Base-by-base conservation (phyloP, 352 stramenopile genomes). In the Globisporangium radiosum region DNA sequence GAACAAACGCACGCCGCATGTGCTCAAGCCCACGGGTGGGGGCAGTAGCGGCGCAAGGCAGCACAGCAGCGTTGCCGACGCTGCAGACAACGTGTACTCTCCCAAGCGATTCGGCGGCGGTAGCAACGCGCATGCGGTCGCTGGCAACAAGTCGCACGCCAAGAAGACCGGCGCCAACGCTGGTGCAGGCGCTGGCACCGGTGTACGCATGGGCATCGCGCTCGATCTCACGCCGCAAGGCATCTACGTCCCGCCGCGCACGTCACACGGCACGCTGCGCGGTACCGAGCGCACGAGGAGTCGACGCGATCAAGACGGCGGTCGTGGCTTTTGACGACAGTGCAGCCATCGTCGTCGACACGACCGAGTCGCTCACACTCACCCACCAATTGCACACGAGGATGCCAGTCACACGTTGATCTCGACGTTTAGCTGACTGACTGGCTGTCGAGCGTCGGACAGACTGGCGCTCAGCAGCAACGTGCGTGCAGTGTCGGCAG, bases 261-360 rank as follows among this genome's bases (percentile, higher is more conserved):
- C 74, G 17, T 83, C 74, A 19, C 71, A 83, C 48, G 70, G 64
- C 60, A 69, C 69, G 49, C 59, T 75, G 47, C 69, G 71, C 38
- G 65, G 60, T 17, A 38, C n/a, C 37, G 49, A 47, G 1, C n/a
- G 39, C 25, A 47, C 19, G 11, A 52, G 45, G 44, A 49, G 43
- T 13, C 54, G 54, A 51, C 54, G 44, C 6, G 54, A 59, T 4
- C 51, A 55, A 10, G 51, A 55, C 51, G 14, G 51, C 36, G 37
- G 51, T 5, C 36, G 51, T 13, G 17, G 25, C 25, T 25, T 25
- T 25, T 25, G 25, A 25, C 25, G 25, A 25, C 25, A 25, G 25
- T 25, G 25, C 25, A 25, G 25, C 25, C 25, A 25, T 25, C 25
- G 25, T 2, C 25, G 2, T 25, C 25, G 25, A 25, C 25, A 25